Evolutionary conservation across 768 basidiomycete species (phyloP).

Genomic region (Gymnopilus junonius): DNA sequence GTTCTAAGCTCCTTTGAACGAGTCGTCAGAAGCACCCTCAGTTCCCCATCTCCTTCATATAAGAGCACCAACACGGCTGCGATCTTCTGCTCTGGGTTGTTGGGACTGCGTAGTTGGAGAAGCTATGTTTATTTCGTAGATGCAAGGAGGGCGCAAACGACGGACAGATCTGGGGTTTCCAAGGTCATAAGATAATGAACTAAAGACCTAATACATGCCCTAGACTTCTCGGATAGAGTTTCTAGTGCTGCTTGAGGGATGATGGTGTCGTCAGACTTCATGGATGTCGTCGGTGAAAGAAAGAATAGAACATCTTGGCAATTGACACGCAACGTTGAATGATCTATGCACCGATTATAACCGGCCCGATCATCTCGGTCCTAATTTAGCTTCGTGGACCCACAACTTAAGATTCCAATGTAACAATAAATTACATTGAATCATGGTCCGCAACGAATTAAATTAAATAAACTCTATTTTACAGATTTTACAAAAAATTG

Average conservation of each 20-base stretch:
- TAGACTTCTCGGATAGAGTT: slow-evolving; percentile 30
- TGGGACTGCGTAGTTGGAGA: slow-evolving; percentile 28
- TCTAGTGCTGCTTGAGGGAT: slow-evolving; percentile 26
- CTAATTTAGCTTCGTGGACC: slow-evolving; percentile 5
- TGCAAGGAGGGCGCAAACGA: slow-evolving; percentile 30
- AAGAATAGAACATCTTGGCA: background rate
- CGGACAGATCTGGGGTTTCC: slow-evolving; percentile 57
- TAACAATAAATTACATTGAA: background rate
- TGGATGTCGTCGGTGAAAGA: slow-evolving; percentile 1
- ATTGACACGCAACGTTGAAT: slow-evolving; percentile 5
- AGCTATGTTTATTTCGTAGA: slow-evolving; percentile 15
- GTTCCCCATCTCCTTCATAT: slow-evolving; percentile 67
- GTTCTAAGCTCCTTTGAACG: slow-evolving; percentile 76
- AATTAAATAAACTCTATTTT: too few relatives aligned
- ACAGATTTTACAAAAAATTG: background rate
- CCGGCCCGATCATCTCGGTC: background rate
- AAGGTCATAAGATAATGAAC: slow-evolving; percentile 26
- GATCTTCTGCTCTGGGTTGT: slow-evolving; percentile 45
- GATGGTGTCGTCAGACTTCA: slow-evolving; percentile 3
- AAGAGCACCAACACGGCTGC: slow-evolving; percentile 83
- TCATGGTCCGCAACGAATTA: background rate
- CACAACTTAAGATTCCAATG: background rate
- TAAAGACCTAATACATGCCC: slow-evolving; percentile 46
- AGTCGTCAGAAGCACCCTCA: slow-evolving; percentile 85
- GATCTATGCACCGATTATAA: background rate